A percentile compares a stretch with the other conserved stretches of the same genome.
phyloP scores from a whole-genome alignment of 495 filamentous ascomycete species.

The Clohesyomyces aquaticus region DNA sequence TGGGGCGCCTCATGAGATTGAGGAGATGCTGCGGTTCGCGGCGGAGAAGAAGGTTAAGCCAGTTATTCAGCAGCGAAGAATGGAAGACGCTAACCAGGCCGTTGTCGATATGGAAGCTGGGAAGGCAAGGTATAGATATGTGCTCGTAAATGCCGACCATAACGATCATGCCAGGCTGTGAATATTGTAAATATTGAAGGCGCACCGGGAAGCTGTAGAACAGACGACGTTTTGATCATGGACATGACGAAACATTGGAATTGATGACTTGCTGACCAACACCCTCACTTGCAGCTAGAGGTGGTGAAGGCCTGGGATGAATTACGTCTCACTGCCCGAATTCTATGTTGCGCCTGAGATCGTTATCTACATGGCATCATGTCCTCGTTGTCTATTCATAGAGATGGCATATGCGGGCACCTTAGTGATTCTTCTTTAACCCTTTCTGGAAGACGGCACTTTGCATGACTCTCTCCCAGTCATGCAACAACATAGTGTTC shows the following conservation, averaged over 20 bases:
- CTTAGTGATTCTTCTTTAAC: constrained; percentile 26
- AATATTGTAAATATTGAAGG: background rate
- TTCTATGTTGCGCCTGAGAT: no score
- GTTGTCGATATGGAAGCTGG: constrained; percentile 70
- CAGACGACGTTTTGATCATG: no score
- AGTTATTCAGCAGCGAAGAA: constrained; percentile 70
- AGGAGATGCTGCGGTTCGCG: constrained; percentile 78
- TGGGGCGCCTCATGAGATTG: constrained; percentile 73
- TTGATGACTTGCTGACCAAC: no score
- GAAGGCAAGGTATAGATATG: constrained; percentile 68
- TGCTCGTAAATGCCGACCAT: constrained; percentile 26
- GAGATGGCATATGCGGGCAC: no score
- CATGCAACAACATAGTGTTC: constrained; percentile 48
- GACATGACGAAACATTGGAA: no score
- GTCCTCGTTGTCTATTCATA: no score
- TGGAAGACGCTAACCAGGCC: constrained; percentile 74
- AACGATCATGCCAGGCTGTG: constrained; percentile 27
- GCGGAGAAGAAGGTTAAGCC: constrained; percentile 73
- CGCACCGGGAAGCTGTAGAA: no score
- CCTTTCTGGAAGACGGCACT: constrained; percentile 36
- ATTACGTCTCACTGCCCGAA: no score
- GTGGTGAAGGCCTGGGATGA: no score
- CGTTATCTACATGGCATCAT: no score
- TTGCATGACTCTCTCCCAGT: constrained; percentile 45
- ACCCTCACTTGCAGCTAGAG: no score